Evolutionary conservation across 2,329 filamentous ascomycete species (phyloP).

Genomic region (Cytospora leucostoma): DNA sequence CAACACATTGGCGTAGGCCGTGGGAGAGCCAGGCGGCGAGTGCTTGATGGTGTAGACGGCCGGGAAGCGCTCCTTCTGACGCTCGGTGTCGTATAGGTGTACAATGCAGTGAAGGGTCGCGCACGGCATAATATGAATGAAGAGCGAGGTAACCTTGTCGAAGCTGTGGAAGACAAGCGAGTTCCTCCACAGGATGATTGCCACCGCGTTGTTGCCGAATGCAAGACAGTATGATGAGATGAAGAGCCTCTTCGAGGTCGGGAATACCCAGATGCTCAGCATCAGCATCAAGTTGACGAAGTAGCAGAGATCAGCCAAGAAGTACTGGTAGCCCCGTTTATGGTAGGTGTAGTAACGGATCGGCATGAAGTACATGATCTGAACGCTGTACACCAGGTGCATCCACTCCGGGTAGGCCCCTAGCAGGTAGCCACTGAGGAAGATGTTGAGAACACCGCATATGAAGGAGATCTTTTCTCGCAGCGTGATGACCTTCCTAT

Average conservation of each 20-base stretch:
- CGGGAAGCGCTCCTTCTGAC: conserved; percentile 73
- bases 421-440: conserved; percentile 92
- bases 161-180: conserved; percentile 97
- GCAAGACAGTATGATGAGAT: conserved; percentile 90
- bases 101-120: conserved; percentile 90
- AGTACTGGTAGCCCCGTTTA: conserved; percentile 92
- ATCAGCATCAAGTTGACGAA: conserved; percentile 90
- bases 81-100: conserved; percentile 70
- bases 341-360: conserved; percentile 92
- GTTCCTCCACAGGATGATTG: conserved; percentile 99
- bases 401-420: conserved; percentile 84
- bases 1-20: conserved; percentile 73
- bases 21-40: conserved; percentile 67
- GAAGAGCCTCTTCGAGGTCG: conserved; percentile 85
- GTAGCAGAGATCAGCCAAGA: conserved; percentile 95
- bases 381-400: conserved; percentile 87
- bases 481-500: conserved; percentile 82
- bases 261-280: conserved; percentile 87
- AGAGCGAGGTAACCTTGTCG: conserved; percentile 97
- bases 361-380: conserved; percentile 94
- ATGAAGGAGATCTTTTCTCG: conserved; percentile 97
- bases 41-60: conserved; percentile 81
- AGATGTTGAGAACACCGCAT: conserved; percentile 93
- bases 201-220: conserved; percentile 94
- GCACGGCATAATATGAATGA: conserved; percentile 99